A percentile compares a stretch with the other conserved stretches of the same genome.
Evolutionary conservation across 805 yeast species (phyloP).

Genomic region (Candida chauliodis): DNA sequence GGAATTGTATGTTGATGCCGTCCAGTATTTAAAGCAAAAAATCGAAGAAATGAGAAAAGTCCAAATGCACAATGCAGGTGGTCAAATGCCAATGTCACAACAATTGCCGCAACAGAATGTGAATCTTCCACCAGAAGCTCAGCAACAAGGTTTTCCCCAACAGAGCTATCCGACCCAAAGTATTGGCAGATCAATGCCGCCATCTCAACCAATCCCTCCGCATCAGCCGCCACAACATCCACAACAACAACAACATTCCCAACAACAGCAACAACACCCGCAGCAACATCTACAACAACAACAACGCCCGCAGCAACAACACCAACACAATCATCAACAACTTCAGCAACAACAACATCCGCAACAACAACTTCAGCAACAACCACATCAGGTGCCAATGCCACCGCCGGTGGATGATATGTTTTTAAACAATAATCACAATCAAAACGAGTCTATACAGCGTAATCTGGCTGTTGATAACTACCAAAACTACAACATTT

Average conservation of each 20-base stretch:
- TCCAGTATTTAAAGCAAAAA: conserved; percentile 39
- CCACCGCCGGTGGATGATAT: conserved; percentile 5
- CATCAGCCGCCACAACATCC: conserved; percentile 6
- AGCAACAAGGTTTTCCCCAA: neutral
- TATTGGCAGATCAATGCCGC: conserved; percentile 3
- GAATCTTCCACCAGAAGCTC: conserved; percentile 6
- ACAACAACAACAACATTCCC: conserved; percentile 11
- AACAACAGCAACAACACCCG: conserved; percentile 6
- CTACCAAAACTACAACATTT: conserved; percentile 3
- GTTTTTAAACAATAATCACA: conserved; percentile 2
- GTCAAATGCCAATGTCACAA: conserved; percentile 9
- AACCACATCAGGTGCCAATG: conserved; percentile 4
- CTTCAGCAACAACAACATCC: conserved; percentile 8
- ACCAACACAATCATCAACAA: conserved; percentile 8
- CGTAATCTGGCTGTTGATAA: neutral
- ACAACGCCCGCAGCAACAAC: conserved; percentile 9
- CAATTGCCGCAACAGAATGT: conserved; percentile 14
- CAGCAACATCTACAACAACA: conserved; percentile 8
- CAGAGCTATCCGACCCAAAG: neutral
- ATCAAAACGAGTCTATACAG: neutral
- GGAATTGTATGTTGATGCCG: conserved; percentile 52
- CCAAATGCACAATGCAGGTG: conserved; percentile 17
- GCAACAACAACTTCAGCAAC: conserved; percentile 11
- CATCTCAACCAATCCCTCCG: conserved; percentile 8
- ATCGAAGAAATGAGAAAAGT: conserved; percentile 35